Evolutionary conservation across 441 rosid genomes (phyloP), one percentile per base, ranked within the genome.

Genomic region (Pelargonium fulgidum): DNA sequence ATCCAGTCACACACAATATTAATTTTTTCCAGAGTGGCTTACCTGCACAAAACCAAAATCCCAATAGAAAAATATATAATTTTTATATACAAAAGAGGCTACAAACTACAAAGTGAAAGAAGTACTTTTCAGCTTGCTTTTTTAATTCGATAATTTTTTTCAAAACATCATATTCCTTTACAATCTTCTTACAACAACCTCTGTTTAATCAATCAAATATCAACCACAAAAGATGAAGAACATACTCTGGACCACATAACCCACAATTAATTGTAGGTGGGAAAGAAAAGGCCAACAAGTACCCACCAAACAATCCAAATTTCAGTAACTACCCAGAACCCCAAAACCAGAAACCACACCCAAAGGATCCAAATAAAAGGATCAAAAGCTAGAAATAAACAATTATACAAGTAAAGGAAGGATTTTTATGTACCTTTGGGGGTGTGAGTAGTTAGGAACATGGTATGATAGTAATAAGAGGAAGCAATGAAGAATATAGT

Each of bases 381-480:
- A 48, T 48, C 56, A 48, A 48, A 48, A 48, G 6, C 56, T 4
- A 48, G 56, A 48, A 48, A n/a, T 48, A 13, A 48, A 3, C 56
- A 13, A 47, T 0, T 48, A 48, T 0, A 13, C n/a, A 14, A 2
- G 56, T 48, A 48, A 48, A 48, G 56, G 56, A 48, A 48, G 13
- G 56, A 48, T 48, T 48, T 48, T 48, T 48, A 4, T 2, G 56
- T 48, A 48, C 56, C 56, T 48, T 17, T 48, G 41, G 70, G 70
- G 33, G 52, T 29, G 64, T 3, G 22, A 58, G 76, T 29, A 56
- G 70, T 68, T 50, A 68, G 72, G 69, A 69, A 47, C 24, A 33
- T 80, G 7, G 66, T 44, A 7, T 29, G 36, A 29, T 29, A 29
- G 36, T 29, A 29, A 29, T 29, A 29, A 29, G 36, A 29, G 36